These are phyloP conservation scores for Alliaria petiolata DNA, from an alignment of 345 rosid species.

Conservation along the genomic window DNA sequence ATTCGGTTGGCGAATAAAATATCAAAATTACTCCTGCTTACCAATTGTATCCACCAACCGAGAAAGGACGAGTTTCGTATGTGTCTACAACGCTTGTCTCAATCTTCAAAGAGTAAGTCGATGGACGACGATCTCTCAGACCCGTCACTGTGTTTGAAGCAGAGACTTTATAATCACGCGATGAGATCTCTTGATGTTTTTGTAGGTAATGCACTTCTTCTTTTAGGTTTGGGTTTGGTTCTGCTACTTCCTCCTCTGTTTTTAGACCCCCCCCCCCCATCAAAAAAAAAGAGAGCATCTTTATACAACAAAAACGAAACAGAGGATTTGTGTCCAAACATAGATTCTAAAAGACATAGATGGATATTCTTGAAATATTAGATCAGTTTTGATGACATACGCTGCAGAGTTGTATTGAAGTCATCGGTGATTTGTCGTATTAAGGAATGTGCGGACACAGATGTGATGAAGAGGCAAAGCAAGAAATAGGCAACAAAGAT, in stretches of 20 bases:
- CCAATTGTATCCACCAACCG: neutral
- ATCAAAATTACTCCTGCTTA: neutral
- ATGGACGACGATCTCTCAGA: neutral
- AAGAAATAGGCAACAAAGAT: neutral
- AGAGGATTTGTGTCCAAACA: too few species aligned
- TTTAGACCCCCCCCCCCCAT: too few species aligned
- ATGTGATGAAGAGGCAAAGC: neutral
- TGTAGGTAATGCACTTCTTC: neutral
- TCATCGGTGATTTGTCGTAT: neutral
- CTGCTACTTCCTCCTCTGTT: too few species aligned
- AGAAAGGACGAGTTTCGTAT: neutral
- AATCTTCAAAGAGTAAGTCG: conserved; percentile 7
- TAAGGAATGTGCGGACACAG: neutral
- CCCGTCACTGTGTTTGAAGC: neutral
- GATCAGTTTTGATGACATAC: too few species aligned
- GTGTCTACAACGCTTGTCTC: neutral
- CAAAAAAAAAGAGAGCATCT: too few species aligned
- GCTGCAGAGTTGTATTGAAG: neutral
- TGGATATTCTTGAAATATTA: too few species aligned
- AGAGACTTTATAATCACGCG: neutral
- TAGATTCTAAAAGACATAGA: too few species aligned
- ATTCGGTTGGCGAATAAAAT: neutral
- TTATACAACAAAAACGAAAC: too few species aligned
- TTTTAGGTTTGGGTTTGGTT: too few species aligned
- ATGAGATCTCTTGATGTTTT: neutral